A percentile compares a stretch with the other conserved stretches of the same genome.
Evolutionary conservation across 176 grass and related monocot genomes (phyloP).

Genomic region (Cymbopogon citratus): DNA sequence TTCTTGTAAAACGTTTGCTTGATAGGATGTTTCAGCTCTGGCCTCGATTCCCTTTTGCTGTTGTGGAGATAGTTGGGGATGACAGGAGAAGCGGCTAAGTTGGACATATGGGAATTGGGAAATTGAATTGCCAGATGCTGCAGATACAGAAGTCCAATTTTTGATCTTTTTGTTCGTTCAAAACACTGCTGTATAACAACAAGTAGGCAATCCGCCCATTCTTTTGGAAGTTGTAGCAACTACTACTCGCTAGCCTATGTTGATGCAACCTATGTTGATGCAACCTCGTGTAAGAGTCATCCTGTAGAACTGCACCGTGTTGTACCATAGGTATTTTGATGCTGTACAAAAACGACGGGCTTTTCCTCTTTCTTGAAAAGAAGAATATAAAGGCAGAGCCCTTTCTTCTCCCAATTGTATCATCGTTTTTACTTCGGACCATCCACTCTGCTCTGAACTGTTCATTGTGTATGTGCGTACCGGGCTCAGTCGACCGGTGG

Average conservation of each 20-base stretch:
- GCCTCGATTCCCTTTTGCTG: slow-evolving; percentile 1
- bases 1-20: background rate
- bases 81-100: background rate
- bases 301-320: background rate
- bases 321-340: slow-evolving; percentile 6
- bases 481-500: too few species aligned
- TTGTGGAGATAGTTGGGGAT: background rate
- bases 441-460: background rate
- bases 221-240: slow-evolving; percentile 2
- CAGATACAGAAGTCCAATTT: slow-evolving; percentile 15
- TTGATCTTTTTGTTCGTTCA: background rate
- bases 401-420: background rate
- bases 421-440: background rate
- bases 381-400: slow-evolving; percentile 2
- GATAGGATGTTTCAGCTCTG: slow-evolving; percentile 4
- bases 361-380: background rate
- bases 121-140: background rate
- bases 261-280: background rate
- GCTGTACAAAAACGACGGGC: background rate
- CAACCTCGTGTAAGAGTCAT: background rate
- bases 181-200: slow-evolving; percentile 5
- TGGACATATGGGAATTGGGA: background rate
- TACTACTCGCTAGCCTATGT: background rate
- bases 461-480: background rate
- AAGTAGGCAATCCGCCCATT: background rate